These are phyloP conservation scores for Euphrasia arctica DNA, from an alignment of 305 asterid genomes.

Conservation along the genomic window DNA sequence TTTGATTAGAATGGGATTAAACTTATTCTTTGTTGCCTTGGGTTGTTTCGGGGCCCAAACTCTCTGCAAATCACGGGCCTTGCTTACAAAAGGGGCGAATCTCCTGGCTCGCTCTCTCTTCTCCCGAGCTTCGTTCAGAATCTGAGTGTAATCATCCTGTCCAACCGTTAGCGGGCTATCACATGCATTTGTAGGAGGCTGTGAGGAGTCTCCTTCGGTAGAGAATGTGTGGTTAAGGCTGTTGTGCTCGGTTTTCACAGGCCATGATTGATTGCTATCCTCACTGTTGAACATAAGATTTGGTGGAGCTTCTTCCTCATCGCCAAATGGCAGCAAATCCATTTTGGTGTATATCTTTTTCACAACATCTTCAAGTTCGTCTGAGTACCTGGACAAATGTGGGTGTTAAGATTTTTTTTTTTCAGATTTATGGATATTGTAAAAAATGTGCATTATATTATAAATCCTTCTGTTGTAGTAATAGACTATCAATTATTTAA, in stretches of 20 bases:
- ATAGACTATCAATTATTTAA: neutral
- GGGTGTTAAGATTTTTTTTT: neutral
- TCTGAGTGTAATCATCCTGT: slow-evolving; percentile 50
- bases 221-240: slow-evolving; percentile 43
- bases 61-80: slow-evolving; percentile 78
- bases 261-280: slow-evolving; percentile 93
- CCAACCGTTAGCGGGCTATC: slow-evolving; percentile 28
- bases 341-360: slow-evolving; percentile 51
- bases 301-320: slow-evolving; percentile 63
- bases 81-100: slow-evolving; percentile 46
- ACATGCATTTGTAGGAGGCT: slow-evolving; percentile 32
- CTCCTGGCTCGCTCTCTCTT: slow-evolving; percentile 67
- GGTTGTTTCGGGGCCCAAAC: slow-evolving; percentile 85
- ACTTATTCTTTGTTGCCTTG: slow-evolving; percentile 46
- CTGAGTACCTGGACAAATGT: slow-evolving; percentile 54
- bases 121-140: slow-evolving; percentile 74
- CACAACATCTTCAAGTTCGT: slow-evolving; percentile 57
- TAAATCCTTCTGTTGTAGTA: too few species aligned
- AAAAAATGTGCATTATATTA: neutral
- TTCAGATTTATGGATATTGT: neutral
- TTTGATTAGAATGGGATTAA: slow-evolving; percentile 46
- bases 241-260: slow-evolving; percentile 47
- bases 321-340: slow-evolving; percentile 93
- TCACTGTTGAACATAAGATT: slow-evolving; percentile 67
- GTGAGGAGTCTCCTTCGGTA: slow-evolving; percentile 49